phyloP scores from a whole-genome alignment of 1,284 basidiomycete species.

The Rhizopogon parksii region DNA sequence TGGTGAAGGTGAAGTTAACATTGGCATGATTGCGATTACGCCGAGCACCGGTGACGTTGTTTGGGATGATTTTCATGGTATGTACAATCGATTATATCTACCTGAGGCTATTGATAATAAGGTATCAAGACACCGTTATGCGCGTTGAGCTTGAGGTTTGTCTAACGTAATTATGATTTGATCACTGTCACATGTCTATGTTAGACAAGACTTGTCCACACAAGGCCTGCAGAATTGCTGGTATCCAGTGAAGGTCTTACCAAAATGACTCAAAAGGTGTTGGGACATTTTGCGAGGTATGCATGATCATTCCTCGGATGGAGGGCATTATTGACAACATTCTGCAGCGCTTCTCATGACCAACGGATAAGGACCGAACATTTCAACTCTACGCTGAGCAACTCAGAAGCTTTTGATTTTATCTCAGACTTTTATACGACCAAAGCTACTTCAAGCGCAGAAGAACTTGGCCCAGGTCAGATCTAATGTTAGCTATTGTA shows the following conservation, averaged over 20 bases:
- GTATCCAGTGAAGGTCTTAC: slow-evolving; percentile 60
- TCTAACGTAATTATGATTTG: not conserved
- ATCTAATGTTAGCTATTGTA: slow-evolving; percentile 3
- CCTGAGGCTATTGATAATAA: slow-evolving; percentile 13
- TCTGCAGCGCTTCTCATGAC: slow-evolving; percentile 31
- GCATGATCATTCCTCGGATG: slow-evolving; percentile 15
- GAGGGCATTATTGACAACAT: slow-evolving; percentile 7
- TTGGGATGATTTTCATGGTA: slow-evolving; percentile 87
- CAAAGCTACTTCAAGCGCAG: slow-evolving; percentile 40
- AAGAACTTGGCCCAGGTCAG: slow-evolving; percentile 43
- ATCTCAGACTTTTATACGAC: slow-evolving; percentile 70
- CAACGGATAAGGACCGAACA: slow-evolving; percentile 59
- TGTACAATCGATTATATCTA: slow-evolving; percentile 3
- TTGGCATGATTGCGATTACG: slow-evolving; percentile 77
- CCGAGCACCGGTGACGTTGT: slow-evolving; percentile 87
- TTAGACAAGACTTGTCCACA: slow-evolving; percentile 78
- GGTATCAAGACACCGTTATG: slow-evolving; percentile 61
- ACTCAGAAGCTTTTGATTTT: slow-evolving; percentile 67
- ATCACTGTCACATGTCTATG: slow-evolving; percentile 5
- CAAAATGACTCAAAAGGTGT: slow-evolving; percentile 70
- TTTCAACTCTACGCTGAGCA: slow-evolving; percentile 50
- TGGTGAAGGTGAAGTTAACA: slow-evolving; percentile 49
- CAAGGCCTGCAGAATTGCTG: slow-evolving; percentile 79
- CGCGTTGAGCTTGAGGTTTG: slow-evolving; percentile 80
- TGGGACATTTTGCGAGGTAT: slow-evolving; percentile 62